Percentiles rank a stretch among this genome's conserved stretches.
Conservation (phyloP, 78 protist genomes). For the Dictyostelium citrinum region DNA sequence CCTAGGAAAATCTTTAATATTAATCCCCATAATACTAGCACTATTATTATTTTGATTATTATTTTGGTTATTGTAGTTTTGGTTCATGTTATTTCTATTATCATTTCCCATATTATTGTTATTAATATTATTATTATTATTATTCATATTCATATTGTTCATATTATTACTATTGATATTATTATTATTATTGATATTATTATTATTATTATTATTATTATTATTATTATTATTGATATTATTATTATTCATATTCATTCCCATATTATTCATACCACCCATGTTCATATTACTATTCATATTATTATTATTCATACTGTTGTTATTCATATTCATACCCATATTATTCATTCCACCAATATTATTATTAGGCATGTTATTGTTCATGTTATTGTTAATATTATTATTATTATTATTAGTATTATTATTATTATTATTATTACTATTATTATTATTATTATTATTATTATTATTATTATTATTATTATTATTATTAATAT, state of each 20-base stretch:
- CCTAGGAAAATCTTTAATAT: background rate
- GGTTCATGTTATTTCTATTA: no score
- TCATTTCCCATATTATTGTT: background rate
- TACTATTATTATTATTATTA: background rate
- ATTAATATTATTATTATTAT: background rate
- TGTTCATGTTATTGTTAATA: background rate
- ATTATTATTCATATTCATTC: background rate
- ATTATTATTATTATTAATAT: background rate
- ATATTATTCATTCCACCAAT: background rate
- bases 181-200: background rate
- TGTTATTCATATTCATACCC: background rate
- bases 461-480: background rate
- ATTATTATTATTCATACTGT: slow-evolving; percentile 4
- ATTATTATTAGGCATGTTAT: no score
- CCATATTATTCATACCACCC: background rate
- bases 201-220: background rate
- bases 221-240: background rate
- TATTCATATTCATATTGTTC: background rate
- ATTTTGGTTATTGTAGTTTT: background rate
- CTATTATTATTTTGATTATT: background rate
- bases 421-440: background rate
- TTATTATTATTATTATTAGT: background rate
- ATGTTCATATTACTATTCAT: background rate
- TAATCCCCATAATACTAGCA: background rate
- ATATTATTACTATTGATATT: background rate